These are phyloP conservation scores for Hygrophila difformis DNA, from an alignment of 257 asterid genomes.

Conservation along the genomic window DNA sequence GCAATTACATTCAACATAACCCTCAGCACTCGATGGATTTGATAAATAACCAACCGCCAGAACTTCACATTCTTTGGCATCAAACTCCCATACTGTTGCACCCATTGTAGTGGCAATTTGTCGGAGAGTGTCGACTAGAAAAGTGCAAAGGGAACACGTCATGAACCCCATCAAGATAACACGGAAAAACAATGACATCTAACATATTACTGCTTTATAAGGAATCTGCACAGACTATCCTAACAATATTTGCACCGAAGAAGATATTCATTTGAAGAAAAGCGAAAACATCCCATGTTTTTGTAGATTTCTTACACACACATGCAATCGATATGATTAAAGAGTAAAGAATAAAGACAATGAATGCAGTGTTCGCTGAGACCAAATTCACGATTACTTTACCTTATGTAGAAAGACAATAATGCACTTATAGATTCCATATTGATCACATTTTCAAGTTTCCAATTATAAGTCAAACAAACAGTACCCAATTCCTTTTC, in stretches of 20 bases:
- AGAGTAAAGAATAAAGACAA: background rate
- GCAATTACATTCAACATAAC: conserved; percentile 51
- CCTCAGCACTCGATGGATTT: conserved; percentile 37
- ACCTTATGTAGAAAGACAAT: too few species aligned
- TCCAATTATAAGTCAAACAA: too few species aligned
- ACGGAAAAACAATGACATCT: background rate
- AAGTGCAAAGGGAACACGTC: conserved; percentile 2
- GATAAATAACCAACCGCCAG: conserved; percentile 47
- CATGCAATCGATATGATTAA: conserved; percentile 4
- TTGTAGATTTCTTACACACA: too few species aligned
- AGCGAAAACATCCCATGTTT: too few species aligned
- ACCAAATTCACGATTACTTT: too few species aligned
- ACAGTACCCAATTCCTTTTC: too few species aligned
- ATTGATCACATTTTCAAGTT: too few species aligned
- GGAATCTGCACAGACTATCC: background rate
- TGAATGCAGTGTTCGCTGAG: too few species aligned
- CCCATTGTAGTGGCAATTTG: conserved; percentile 69
- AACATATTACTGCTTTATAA: background rate
- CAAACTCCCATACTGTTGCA: conserved; percentile 54
- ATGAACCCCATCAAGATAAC: background rate
- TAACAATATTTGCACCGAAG: background rate
- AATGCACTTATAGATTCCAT: too few species aligned
- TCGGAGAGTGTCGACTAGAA: conserved; percentile 59
- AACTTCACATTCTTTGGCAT: conserved; percentile 46
- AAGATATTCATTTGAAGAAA: too few species aligned